Conservation (phyloP, 2,329 filamentous ascomycete genomes). For the Cladosporium oxysporum region DNA sequence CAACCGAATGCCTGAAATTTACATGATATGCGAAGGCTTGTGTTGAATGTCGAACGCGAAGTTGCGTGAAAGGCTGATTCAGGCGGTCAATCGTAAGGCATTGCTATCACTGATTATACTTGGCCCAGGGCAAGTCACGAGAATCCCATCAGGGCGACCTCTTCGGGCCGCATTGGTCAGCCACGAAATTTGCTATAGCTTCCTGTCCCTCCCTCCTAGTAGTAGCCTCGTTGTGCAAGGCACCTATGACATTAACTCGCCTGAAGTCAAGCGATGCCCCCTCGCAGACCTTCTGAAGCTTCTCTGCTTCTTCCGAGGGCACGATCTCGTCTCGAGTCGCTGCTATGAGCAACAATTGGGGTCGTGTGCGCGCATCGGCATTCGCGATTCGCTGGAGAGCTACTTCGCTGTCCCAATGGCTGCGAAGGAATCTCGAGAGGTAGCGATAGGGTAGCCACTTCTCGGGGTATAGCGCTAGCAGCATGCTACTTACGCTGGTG, state of each 20-base stretch:
- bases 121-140: not conserved
- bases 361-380: constrained; percentile 17
- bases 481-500: constrained; percentile 68
- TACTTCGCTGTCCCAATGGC: constrained; percentile 51
- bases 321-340: constrained; percentile 60
- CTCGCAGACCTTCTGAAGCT: constrained; percentile 50
- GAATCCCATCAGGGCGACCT: not conserved
- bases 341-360: constrained; percentile 55
- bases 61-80: too few species aligned
- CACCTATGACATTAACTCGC: constrained; percentile 45
- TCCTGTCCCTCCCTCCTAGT: constrained; percentile 45
- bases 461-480: constrained; percentile 72
- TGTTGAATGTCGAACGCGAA: too few species aligned
- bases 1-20: too few species aligned
- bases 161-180: not conserved
- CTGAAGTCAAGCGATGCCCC: constrained; percentile 40
- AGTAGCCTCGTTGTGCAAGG: constrained; percentile 54
- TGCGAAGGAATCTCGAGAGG: constrained; percentile 72
- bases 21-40: too few species aligned
- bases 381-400: constrained; percentile 44
- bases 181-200: constrained; percentile 38
- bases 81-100: too few species aligned
- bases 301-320: constrained; percentile 57
- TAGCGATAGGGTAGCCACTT: constrained; percentile 78
- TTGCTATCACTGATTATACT: too few species aligned